These are phyloP conservation scores for Exidia glandulosa DNA, from an alignment of 768 basidiomycete genomes.

Conservation along the genomic window DNA sequence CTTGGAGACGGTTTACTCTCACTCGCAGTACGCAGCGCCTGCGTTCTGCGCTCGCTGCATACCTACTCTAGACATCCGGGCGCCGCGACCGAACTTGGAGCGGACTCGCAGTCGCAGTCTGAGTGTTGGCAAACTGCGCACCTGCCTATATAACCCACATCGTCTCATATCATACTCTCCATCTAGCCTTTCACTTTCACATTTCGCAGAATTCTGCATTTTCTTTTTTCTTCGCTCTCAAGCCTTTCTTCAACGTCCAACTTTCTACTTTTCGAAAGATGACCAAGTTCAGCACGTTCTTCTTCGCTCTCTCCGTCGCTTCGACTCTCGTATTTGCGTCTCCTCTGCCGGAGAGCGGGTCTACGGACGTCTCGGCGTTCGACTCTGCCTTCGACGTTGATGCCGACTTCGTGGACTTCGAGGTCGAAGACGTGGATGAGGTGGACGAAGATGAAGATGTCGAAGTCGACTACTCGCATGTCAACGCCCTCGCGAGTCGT, in stretches of 20 bases:
- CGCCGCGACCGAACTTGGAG: too few relatives aligned
- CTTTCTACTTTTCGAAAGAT: not conserved
- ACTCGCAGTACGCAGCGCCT: too few relatives aligned
- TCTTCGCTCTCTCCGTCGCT: not conserved
- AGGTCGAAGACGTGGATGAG: not conserved
- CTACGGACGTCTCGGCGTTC: not conserved
- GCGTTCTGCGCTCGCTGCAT: too few relatives aligned
- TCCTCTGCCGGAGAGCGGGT: not conserved
- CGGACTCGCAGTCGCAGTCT: too few relatives aligned
- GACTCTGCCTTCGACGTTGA: not conserved
- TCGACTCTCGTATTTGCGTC: not conserved
- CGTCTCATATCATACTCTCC: too few relatives aligned
- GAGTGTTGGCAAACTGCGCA: too few relatives aligned
- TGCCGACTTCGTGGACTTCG: not conserved
- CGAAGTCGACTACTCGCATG: not conserved
- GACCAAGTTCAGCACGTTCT: not conserved
- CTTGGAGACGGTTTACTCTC: too few relatives aligned
- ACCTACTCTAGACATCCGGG: too few relatives aligned
- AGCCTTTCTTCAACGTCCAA: not conserved
- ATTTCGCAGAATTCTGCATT: not conserved
- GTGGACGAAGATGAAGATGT: not conserved
- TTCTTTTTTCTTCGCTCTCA: not conserved
- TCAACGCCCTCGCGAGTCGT: not conserved
- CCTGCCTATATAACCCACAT: too few relatives aligned
- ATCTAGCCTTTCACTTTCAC: not conserved